phyloP scores from a whole-genome alignment of 129 eudicot species.

The Helianthus tuberosus region DNA sequence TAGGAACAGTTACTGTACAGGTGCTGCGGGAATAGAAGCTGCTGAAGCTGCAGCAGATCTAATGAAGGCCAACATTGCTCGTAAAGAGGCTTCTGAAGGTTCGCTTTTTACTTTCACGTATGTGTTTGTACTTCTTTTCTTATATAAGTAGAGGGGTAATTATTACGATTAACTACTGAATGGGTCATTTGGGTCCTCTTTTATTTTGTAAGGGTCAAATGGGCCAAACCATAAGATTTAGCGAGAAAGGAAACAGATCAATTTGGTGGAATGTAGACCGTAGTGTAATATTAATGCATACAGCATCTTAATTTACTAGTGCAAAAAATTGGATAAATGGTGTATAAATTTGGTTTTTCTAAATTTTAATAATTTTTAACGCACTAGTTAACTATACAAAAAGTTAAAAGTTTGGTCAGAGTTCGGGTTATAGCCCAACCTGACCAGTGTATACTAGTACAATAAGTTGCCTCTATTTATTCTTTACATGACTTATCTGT shows the following conservation, averaged over 20 bases:
- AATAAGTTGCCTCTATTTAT: not conserved
- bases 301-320: not conserved
- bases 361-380: not conserved
- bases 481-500: not conserved
- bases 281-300: too few species aligned
- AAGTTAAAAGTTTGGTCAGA: not conserved
- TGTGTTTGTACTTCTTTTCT: not conserved
- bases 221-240: not conserved
- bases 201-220: not conserved
- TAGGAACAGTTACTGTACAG: constrained; percentile 89
- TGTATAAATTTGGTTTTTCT: not conserved
- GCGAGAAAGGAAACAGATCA: not conserved
- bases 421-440: not conserved
- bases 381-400: not conserved
- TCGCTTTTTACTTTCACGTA: not conserved
- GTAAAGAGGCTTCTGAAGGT: constrained; percentile 78
- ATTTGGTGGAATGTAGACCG: not conserved
- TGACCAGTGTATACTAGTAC: not conserved
- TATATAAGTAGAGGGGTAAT: not conserved
- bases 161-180: not conserved
- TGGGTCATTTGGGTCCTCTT: not conserved
- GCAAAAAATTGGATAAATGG: not conserved
- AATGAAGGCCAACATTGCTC: constrained; percentile 93
- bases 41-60: constrained; percentile 87
- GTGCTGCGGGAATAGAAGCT: constrained; percentile 96